A percentile compares a stretch with the other conserved stretches of the same genome.
Evolutionary conservation across 192 early-diverging fungal genomes (phyloP).

Genomic region (Helicostylum pulchrum): DNA sequence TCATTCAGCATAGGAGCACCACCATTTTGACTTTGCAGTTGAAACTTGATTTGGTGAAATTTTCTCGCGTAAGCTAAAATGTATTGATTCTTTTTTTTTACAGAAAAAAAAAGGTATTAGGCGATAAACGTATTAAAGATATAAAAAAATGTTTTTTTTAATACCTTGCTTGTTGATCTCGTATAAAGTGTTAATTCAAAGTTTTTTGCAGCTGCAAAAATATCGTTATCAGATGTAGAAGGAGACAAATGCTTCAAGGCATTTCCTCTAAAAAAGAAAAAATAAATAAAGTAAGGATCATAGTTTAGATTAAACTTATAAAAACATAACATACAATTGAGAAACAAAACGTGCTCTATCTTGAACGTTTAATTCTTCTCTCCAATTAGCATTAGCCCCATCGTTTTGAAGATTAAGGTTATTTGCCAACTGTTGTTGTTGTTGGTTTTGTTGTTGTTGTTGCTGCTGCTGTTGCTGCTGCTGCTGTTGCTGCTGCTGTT

Average conservation of each 20-base stretch:
- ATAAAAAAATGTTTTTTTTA: background rate
- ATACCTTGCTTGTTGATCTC: constrained; percentile 32
- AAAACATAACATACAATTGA: constrained; percentile 27
- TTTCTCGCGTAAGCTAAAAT: constrained; percentile 31
- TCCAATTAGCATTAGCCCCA: constrained; percentile 30
- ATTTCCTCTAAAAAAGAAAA: constrained; percentile 17
- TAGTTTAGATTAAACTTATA: background rate
- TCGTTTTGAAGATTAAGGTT: constrained; percentile 20
- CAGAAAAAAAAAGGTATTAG: background rate
- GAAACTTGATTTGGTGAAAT: constrained; percentile 32
- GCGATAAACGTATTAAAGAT: background rate
- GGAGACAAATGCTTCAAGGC: constrained; percentile 30
- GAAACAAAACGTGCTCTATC: constrained; percentile 34
- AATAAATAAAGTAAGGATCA: background rate
- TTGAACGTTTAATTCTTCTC: constrained; percentile 32
- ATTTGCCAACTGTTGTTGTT: background rate
- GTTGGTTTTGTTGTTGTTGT: background rate
- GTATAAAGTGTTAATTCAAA: constrained; percentile 32
- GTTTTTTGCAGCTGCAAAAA: constrained; percentile 29
- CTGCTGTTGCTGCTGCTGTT: background rate
- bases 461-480: background rate
- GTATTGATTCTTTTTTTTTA: constrained; percentile 33
- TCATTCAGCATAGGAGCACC: constrained; percentile 12
- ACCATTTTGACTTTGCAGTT: constrained; percentile 19
- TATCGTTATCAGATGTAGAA: constrained; percentile 28